Evolutionary conservation across 1,139 yeast genomes (phyloP).

Genomic region (Blastobotrys apis): DNA sequence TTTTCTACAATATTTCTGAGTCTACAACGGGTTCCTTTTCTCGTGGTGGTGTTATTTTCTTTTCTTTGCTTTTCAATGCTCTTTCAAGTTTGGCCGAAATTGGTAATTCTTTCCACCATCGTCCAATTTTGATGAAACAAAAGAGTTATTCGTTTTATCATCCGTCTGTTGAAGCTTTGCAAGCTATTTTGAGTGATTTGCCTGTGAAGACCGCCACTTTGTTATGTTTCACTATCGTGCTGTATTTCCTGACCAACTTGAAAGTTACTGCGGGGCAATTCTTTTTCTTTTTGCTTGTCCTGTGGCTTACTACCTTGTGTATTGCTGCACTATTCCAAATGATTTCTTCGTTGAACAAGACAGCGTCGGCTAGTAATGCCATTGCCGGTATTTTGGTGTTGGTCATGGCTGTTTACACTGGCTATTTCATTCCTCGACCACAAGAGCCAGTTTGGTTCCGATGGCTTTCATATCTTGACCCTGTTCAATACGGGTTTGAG

Average conservation of each 20-base stretch:
- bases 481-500: slow-evolving; percentile 46
- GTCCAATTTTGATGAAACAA: slow-evolving; percentile 44
- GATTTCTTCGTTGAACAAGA: slow-evolving; percentile 52
- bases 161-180: slow-evolving; percentile 44
- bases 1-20: slow-evolving; percentile 47
- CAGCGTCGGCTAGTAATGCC: slow-evolving; percentile 53
- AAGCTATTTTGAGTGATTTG: slow-evolving; percentile 35
- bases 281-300: slow-evolving; percentile 35
- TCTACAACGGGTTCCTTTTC: slow-evolving; percentile 50
- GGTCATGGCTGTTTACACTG: slow-evolving; percentile 47
- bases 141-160: slow-evolving; percentile 43
- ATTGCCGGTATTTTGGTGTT: slow-evolving; percentile 46
- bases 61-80: slow-evolving; percentile 40
- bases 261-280: slow-evolving; percentile 41
- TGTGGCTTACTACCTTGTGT: slow-evolving; percentile 37
- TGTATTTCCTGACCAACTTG: slow-evolving; percentile 41
- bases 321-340: slow-evolving; percentile 51
- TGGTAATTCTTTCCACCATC: slow-evolving; percentile 36
- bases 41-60: slow-evolving; percentile 46
- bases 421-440: slow-evolving; percentile 48
- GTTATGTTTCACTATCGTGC: slow-evolving; percentile 34
- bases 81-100: slow-evolving; percentile 43
- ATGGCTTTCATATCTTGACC: slow-evolving; percentile 49
- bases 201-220: slow-evolving; percentile 37
- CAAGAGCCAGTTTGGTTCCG: slow-evolving; percentile 50